Conservation (phyloP, 805 yeast species). For the Cyberlindnera maritima region DNA sequence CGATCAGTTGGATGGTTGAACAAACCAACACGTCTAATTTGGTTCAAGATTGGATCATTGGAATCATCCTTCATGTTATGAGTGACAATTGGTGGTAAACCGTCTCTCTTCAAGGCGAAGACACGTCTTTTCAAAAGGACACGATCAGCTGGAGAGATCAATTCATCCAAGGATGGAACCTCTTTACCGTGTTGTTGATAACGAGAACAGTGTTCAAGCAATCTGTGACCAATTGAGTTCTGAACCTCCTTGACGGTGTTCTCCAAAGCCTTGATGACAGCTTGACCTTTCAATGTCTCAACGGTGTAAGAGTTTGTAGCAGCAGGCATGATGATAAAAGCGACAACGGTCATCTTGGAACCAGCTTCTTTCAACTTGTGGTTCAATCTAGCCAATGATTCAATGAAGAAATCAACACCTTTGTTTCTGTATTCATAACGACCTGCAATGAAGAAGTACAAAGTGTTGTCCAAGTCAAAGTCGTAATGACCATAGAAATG, state of each 20-base stretch:
- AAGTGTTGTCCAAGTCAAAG: slow-evolving; percentile 89
- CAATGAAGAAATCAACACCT: slow-evolving; percentile 95
- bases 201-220: slow-evolving; percentile 87
- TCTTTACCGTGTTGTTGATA: slow-evolving; percentile 56
- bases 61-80: slow-evolving; percentile 95
- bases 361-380: slow-evolving; percentile 78
- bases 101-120: slow-evolving; percentile 84
- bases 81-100: slow-evolving; percentile 93
- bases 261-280: slow-evolving; percentile 89
- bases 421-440: slow-evolving; percentile 95
- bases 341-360: slow-evolving; percentile 90
- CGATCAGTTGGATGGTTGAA: slow-evolving; percentile 89
- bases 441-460: slow-evolving; percentile 95
- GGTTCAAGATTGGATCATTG: slow-evolving; percentile 86
- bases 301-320: slow-evolving; percentile 91
- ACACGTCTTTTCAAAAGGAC: slow-evolving; percentile 90
- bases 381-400: slow-evolving; percentile 87
- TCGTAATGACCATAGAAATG: slow-evolving; percentile 97
- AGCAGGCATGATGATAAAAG: slow-evolving; percentile 98
- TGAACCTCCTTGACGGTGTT: slow-evolving; percentile 87
- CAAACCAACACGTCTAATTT: slow-evolving; percentile 85
- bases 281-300: slow-evolving; percentile 94
- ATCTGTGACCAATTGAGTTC: slow-evolving; percentile 76
- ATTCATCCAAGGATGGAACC: slow-evolving; percentile 75
- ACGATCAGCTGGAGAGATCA: slow-evolving; percentile 82